A percentile compares a stretch with the other conserved stretches of the same genome.
phyloP scores from a whole-genome alignment of 176 grass and related monocot species.

The Carex scoparia region DNA sequence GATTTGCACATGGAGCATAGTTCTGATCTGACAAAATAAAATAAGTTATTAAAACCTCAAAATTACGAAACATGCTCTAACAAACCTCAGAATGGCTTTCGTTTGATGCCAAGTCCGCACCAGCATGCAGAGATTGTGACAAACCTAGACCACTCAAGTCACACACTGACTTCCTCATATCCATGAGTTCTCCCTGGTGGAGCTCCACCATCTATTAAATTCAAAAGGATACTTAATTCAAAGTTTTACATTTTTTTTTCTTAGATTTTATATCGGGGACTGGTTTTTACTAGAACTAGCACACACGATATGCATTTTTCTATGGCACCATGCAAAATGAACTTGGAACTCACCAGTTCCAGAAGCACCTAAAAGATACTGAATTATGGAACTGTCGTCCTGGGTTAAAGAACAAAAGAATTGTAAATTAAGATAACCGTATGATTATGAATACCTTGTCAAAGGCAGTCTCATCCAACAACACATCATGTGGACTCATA shows the following conservation, averaged over 20 bases:
- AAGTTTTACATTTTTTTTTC: not conserved
- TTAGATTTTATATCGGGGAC: not conserved
- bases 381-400: not conserved
- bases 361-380: not conserved
- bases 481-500: not conserved
- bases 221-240: not conserved
- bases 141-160: constrained; percentile 8
- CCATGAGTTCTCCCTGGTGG: constrained; percentile 27
- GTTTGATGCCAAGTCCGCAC: not conserved
- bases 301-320: not conserved
- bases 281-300: not conserved
- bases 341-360: not conserved
- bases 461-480: not conserved
- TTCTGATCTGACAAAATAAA: not conserved
- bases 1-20: not conserved
- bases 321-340: not conserved
- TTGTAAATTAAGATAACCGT: not conserved
- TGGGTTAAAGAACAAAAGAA: not conserved
- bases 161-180: constrained; percentile 19
- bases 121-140: not conserved
- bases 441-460: constrained; percentile 7
- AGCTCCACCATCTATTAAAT: constrained; percentile 42
- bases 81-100: constrained; percentile 20
- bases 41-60: not conserved
- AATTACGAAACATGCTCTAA: not conserved